Percentiles rank a stretch among this genome's conserved stretches.
Conservation (phyloP, 768 basidiomycete species). For the Termitomyces sp. region DNA sequence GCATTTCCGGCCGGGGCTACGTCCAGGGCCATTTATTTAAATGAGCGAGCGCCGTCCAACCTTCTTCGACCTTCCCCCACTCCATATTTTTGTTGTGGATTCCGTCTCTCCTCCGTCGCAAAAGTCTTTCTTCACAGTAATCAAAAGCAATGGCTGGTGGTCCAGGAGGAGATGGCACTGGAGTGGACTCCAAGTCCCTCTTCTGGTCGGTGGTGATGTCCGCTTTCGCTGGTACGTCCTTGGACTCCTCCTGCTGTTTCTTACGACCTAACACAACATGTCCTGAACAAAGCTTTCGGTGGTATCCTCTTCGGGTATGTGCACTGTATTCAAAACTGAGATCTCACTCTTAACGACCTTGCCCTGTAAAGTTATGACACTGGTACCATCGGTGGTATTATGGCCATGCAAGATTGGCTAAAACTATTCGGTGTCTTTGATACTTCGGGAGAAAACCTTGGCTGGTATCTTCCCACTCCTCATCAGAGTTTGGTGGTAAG, state of each 20-base stretch:
- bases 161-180: conserved; percentile 26
- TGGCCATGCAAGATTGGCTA: conserved; percentile 56
- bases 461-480: conserved; percentile 36
- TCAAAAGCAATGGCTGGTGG: conserved; percentile 20
- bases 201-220: conserved; percentile 32
- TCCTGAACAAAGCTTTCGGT: conserved; percentile 28
- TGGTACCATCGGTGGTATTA: conserved; percentile 76
- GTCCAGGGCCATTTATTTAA: neutral
- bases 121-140: conserved; percentile 1
- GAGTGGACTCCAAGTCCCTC: conserved; percentile 22
- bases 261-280: neutral
- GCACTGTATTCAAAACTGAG: neutral
- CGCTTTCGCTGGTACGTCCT: conserved; percentile 30
- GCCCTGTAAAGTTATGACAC: conserved; percentile 64
- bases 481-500: conserved; percentile 34
- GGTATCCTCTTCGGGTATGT: conserved; percentile 40
- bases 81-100: neutral
- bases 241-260: neutral
- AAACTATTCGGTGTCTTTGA: conserved; percentile 37
- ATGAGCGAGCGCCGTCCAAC: neutral
- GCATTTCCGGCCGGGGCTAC: conserved; percentile 4
- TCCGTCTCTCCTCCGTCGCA: neutral
- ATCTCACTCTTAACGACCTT: neutral
- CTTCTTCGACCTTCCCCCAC: conserved; percentile 3
- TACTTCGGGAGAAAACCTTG: conserved; percentile 11